A percentile compares a stretch with the other conserved stretches of the same genome.
phyloP scores from a whole-genome alignment of 1,284 basidiomycete genomes.

The Leucocoprinus gongylophorus region DNA sequence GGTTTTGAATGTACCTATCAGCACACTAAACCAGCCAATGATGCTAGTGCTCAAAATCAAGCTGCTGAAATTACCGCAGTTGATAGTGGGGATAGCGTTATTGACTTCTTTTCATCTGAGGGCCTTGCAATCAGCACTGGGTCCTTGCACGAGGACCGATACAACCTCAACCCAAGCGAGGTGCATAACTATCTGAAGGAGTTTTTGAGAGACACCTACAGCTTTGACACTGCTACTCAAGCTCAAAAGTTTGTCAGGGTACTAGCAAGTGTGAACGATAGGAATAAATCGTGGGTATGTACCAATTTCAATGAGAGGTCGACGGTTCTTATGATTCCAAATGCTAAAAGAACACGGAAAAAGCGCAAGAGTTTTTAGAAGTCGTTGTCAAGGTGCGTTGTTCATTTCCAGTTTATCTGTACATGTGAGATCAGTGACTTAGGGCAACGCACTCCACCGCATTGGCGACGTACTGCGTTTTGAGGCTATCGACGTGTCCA shows the following conservation, averaged over 20 bases:
- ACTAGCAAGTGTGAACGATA: conserved; percentile 39
- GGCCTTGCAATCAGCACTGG: neutral
- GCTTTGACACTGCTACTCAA: conserved; percentile 35
- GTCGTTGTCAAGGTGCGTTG: conserved; percentile 15
- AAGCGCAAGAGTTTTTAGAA: conserved; percentile 1
- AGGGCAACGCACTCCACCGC: neutral
- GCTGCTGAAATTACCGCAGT: neutral
- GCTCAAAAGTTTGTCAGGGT: conserved; percentile 44
- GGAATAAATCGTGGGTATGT: conserved; percentile 48
- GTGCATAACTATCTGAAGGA: conserved; percentile 27
- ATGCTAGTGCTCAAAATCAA: neutral
- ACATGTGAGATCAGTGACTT: conserved; percentile 42
- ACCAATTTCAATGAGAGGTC: neutral
- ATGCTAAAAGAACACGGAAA: neutral
- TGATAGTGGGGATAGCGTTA: neutral
- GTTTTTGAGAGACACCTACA: conserved; percentile 40
- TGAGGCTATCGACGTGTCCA: conserved; percentile 24
- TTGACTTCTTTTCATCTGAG: conserved; percentile 2
- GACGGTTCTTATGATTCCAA: neutral
- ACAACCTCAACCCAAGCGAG: conserved; percentile 5
- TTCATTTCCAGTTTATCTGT: conserved; percentile 28
- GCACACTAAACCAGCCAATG: neutral
- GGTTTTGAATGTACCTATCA: neutral
- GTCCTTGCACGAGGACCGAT: conserved; percentile 5
- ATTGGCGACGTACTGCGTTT: conserved; percentile 4